These are phyloP conservation scores for Pleurotus pulmonarius DNA, from an alignment of 768 basidiomycete genomes.

Conservation along the genomic window DNA sequence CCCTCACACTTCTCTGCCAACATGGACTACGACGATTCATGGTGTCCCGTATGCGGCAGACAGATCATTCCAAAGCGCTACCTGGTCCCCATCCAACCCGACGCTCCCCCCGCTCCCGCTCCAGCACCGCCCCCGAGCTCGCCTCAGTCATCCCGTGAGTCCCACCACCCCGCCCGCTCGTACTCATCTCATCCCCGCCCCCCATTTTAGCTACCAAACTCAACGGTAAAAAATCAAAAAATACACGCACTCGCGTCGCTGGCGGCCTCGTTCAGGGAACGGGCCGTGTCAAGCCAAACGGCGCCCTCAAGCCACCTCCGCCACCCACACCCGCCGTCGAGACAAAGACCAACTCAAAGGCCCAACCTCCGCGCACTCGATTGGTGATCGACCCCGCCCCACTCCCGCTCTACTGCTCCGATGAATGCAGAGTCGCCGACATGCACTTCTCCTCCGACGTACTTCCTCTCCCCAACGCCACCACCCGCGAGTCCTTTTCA, in stretches of 20 bases:
- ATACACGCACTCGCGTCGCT: slow-evolving; percentile 19
- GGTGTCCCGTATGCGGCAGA: slow-evolving; percentile 78
- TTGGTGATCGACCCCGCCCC: slow-evolving; percentile 78
- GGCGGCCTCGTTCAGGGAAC: slow-evolving; percentile 66
- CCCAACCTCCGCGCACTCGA: slow-evolving; percentile 44
- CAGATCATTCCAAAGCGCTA: slow-evolving; percentile 79
- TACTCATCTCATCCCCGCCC: background rate
- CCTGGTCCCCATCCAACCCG: slow-evolving; percentile 39
- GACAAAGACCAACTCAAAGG: slow-evolving; percentile 12
- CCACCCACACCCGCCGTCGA: background rate
- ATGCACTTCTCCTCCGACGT: slow-evolving; percentile 32
- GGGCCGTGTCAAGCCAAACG: slow-evolving; percentile 57
- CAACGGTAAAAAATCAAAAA: slow-evolving; percentile 16
- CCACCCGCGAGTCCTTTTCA: slow-evolving; percentile 11
- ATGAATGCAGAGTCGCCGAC: slow-evolving; percentile 66
- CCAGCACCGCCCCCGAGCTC: slow-evolving; percentile 37
- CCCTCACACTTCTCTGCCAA: background rate
- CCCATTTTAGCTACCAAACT: slow-evolving; percentile 18
- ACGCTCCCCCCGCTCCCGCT: slow-evolving; percentile 19
- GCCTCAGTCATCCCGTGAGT: slow-evolving; percentile 35
- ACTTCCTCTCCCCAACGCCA: slow-evolving; percentile 10
- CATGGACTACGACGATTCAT: slow-evolving; percentile 56
- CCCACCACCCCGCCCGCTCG: background rate
- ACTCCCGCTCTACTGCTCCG: slow-evolving; percentile 82
- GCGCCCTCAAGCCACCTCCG: slow-evolving; percentile 40